Base-by-base conservation (phyloP, 2,329 filamentous ascomycete genomes). In the Emmonsiellopsis sp. region DNA sequence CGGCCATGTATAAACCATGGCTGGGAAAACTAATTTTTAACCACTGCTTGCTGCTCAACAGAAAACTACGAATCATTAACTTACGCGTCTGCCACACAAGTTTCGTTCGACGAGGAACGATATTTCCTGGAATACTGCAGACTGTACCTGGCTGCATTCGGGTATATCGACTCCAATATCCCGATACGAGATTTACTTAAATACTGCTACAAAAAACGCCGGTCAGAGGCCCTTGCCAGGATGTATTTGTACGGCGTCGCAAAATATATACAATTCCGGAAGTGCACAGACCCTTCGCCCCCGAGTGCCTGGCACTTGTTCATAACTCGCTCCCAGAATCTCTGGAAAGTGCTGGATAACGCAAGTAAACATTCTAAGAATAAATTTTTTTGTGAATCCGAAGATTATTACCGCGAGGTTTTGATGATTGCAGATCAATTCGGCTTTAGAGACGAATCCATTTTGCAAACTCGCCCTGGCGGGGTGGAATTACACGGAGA, bases 81-180 rank as follows among this genome's bases (percentile, higher is more conserved):
- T 3, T 26, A 26, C 20, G 5, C 20, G 20, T 5, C 20, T 26
- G 3, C 20, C 20, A 26, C 3, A 26, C 20, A 26, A 26, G 1
- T 26, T 26, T 26, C 20, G 20, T 26, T 26, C n/a, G n/a, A 15
- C 13, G 16, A 30, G 7, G 11, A n/a, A 16, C 11, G 15, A 35
- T 47, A 47, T 35, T 47, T 35, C 31, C n/a, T 47, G 11, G 44
- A 47, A 47, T 47, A 30, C 44, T 47, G 31, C 44, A 47, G 30
- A 20, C 7, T 3, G 13, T 20, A 5, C 31, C 44, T 47, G 30
- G 35, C 30, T 32, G n/a, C 6, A 32, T 5, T 9, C 41, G 15
- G 15, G 11, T 8, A 26, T 11, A 38, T 48, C 5, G 9, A 31
- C 15, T 5, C 34, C 5, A 20, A 48, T 13, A 48, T 35, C 31